These are phyloP conservation scores for Ceratobasidium sp. DNA, from an alignment of 1,284 basidiomycete species.

Conservation along the genomic window DNA sequence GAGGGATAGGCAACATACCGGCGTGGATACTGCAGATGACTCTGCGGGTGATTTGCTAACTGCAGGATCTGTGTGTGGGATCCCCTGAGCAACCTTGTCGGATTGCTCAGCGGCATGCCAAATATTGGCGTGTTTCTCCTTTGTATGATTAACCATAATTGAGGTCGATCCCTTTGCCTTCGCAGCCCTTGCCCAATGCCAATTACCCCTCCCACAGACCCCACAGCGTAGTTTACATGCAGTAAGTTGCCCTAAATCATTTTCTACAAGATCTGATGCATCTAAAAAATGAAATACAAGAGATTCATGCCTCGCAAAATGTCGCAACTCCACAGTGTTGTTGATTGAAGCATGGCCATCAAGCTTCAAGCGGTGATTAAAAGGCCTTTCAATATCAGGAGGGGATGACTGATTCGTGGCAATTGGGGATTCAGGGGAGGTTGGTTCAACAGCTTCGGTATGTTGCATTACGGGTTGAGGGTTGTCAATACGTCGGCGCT, in stretches of 20 bases:
- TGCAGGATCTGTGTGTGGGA: no score
- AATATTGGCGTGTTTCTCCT: background rate
- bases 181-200: background rate
- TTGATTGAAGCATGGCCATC: conserved; percentile 3
- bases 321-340: background rate
- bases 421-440: background rate
- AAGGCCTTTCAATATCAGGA: no score
- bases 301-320: background rate
- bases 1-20: background rate
- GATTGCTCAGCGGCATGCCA: background rate
- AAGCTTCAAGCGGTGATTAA: background rate
- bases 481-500: background rate
- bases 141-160: background rate
- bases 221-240: conserved; percentile 9
- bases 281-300: conserved; percentile 22
- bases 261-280: background rate
- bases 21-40: no score
- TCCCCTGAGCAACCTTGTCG: conserved; percentile 1
- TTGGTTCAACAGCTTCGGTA: background rate
- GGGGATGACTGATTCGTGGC: no score
- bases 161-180: conserved; percentile 7
- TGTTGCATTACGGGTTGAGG: background rate
- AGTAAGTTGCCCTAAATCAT: background rate
- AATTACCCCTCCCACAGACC: background rate
- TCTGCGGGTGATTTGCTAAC: background rate